Evolutionary conservation across 2,329 filamentous ascomycete genomes (phyloP).

Genomic region (Exserohilum rostratum): DNA sequence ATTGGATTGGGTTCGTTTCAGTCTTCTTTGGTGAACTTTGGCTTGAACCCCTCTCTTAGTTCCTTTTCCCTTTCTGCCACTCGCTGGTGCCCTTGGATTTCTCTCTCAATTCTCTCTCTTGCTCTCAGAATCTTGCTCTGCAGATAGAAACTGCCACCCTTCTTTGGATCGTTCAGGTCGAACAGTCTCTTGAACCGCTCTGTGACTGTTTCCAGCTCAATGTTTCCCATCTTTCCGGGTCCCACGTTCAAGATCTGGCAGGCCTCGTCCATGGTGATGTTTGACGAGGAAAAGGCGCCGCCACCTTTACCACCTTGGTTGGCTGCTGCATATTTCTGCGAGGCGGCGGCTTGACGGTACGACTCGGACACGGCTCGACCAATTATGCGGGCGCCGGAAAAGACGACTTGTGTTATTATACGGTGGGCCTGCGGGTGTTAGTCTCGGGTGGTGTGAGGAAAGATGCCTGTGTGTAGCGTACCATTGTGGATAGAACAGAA

Average conservation of each 20-base stretch:
- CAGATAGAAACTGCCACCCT: slow-evolving; percentile 96
- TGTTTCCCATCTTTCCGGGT: slow-evolving; percentile 77
- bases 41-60: slow-evolving; percentile 85
- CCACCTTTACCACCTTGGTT: slow-evolving; percentile 62
- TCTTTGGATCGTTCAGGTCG: slow-evolving; percentile 91
- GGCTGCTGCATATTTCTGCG: slow-evolving; percentile 79
- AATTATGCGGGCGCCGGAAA: slow-evolving; percentile 89
- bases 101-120: slow-evolving; percentile 87
- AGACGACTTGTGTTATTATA: slow-evolving; percentile 89
- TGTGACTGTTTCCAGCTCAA: slow-evolving; percentile 79
- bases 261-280: slow-evolving; percentile 93
- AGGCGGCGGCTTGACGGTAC: slow-evolving; percentile 91
- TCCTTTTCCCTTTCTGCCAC: slow-evolving; percentile 77
- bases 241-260: slow-evolving; percentile 97
- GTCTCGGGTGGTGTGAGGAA: slow-evolving; percentile 8
- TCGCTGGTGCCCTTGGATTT: slow-evolving; percentile 75
- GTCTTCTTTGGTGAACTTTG: slow-evolving; percentile 87
- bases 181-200: slow-evolving; percentile 93
- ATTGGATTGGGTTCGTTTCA: slow-evolving; percentile 17
- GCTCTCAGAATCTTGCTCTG: slow-evolving; percentile 96
- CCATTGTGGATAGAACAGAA: slow-evolving; percentile 29
- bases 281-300: slow-evolving; percentile 64
- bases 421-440: slow-evolving; percentile 76
- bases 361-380: slow-evolving; percentile 92
- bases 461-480: slow-evolving; percentile 10